Conservation (phyloP, 1,284 basidiomycete species). For the Trichosporon coremiiforme region DNA sequence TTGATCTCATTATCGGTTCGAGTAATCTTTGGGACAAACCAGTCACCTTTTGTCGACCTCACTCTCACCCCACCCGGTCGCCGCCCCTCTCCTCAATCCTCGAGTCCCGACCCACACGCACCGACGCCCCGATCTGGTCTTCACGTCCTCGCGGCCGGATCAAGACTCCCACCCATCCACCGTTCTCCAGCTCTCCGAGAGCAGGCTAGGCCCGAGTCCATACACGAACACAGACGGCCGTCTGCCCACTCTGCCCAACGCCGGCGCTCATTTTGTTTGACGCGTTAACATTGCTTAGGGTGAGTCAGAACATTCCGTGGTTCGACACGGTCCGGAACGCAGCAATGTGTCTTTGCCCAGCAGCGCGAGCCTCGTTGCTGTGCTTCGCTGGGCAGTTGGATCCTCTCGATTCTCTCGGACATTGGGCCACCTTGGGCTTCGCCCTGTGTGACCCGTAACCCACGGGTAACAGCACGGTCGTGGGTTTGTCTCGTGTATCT, state of each 20-base stretch:
- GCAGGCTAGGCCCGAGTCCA: conserved; percentile 14
- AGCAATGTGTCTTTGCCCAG: not conserved
- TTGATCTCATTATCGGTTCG: conserved; percentile 12
- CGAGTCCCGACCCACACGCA: not conserved
- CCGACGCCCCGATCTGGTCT: not conserved
- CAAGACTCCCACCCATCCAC: not conserved
- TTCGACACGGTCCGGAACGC: not conserved
- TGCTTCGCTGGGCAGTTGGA: too few species aligned
- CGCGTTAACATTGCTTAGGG: not conserved
- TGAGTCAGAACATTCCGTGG: conserved; percentile 2
- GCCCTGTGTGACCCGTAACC: not conserved
- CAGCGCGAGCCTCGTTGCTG: not conserved
- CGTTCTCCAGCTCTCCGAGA: not conserved
- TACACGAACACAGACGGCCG: conserved; percentile 18
- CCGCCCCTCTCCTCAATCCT: not conserved
- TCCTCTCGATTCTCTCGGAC: not conserved
- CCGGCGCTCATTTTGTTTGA: not conserved
- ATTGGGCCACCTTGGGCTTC: not conserved
- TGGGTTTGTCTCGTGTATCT: not conserved
- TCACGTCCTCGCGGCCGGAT: not conserved
- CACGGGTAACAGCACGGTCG: not conserved
- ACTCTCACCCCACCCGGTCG: not conserved
- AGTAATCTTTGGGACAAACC: conserved; percentile 3
- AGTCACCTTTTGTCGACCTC: conserved; percentile 8
- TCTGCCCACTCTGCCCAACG: conserved; percentile 2